These are phyloP conservation scores for Pyricularia sp. DNA, from an alignment of 2,329 filamentous ascomycete genomes.

Conservation along the genomic window DNA sequence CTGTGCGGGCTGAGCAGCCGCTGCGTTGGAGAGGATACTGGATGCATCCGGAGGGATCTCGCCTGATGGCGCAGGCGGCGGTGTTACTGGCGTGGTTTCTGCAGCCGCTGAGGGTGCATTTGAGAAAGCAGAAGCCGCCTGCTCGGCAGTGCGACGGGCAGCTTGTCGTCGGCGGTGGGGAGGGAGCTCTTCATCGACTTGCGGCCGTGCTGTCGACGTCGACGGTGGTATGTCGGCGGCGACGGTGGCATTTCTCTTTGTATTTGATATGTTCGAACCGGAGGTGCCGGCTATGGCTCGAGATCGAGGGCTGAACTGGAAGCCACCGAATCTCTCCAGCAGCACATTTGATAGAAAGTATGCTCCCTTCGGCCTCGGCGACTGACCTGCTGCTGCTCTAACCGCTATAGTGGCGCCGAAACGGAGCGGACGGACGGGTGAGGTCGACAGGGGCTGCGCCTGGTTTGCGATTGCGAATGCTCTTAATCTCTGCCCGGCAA, in stretches of 20 bases:
- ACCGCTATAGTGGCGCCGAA: not conserved
- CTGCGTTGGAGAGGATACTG: slow-evolving; percentile 42
- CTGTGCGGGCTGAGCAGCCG: slow-evolving; percentile 36
- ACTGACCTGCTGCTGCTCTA: not conserved
- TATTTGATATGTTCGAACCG: not conserved
- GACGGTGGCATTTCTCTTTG: not conserved
- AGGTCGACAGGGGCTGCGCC: not conserved
- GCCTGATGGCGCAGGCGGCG: not conserved
- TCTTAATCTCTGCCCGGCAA: not conserved
- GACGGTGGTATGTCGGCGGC: not conserved
- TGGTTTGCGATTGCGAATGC: not conserved
- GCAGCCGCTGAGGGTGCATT: not conserved
- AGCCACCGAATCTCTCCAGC: slow-evolving; percentile 14
- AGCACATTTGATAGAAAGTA: slow-evolving; percentile 25
- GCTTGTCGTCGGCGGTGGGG: slow-evolving; percentile 14
- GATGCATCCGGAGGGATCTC: slow-evolving; percentile 29
- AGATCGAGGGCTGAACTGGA: slow-evolving; percentile 2
- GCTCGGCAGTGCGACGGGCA: not conserved
- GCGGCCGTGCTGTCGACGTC: not conserved
- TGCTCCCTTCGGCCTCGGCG: slow-evolving; percentile 17
- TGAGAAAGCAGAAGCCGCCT: not conserved
- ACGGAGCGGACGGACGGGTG: not conserved
- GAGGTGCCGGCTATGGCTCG: slow-evolving; percentile 4
- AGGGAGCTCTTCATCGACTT: not conserved
- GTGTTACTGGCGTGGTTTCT: not conserved